Percentiles rank a stretch among this genome's conserved stretches.
Evolutionary conservation across 1,284 basidiomycete genomes (phyloP).

Genomic region (Marasmius oreades): DNA sequence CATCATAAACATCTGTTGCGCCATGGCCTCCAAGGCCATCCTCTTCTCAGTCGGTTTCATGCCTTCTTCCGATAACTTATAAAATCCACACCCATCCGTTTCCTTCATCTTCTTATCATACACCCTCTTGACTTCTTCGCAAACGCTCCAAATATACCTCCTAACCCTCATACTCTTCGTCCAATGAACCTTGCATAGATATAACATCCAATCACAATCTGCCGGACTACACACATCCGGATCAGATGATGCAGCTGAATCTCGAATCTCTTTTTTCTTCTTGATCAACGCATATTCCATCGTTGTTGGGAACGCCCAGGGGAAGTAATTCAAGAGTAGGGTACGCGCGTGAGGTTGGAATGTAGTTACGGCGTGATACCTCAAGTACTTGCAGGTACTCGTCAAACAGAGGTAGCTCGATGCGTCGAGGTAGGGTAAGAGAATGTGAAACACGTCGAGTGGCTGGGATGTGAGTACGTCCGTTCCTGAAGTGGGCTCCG

Average conservation of each 20-base stretch:
- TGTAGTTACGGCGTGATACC: conserved; percentile 5
- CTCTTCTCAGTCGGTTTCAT: too few relatives aligned
- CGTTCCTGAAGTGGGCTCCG: neutral
- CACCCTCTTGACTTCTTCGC: conserved; percentile 5
- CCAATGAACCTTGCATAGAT: conserved; percentile 1
- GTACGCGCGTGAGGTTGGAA: conserved; percentile 5
- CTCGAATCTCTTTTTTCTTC: neutral
- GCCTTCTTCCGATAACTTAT: too few relatives aligned
- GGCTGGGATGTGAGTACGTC: neutral
- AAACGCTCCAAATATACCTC: conserved; percentile 1
- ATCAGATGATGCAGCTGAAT: neutral
- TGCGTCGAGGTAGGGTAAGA: neutral
- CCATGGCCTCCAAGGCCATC: too few relatives aligned
- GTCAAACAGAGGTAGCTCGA: neutral
- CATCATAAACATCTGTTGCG: too few relatives aligned
- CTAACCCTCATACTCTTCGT: conserved; percentile 6
- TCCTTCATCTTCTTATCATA: conserved; percentile 1
- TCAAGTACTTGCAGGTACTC: neutral
- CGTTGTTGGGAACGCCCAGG: conserved; percentile 1
- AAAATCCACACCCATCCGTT: neutral
- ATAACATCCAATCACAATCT: conserved; percentile 3
- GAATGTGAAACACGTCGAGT: neutral
- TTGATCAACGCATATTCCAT: neutral
- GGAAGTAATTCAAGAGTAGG: neutral
- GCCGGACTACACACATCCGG: neutral